These are phyloP conservation scores for Arabis alpina DNA, from an alignment of 345 rosid species.

Conservation along the genomic window DNA sequence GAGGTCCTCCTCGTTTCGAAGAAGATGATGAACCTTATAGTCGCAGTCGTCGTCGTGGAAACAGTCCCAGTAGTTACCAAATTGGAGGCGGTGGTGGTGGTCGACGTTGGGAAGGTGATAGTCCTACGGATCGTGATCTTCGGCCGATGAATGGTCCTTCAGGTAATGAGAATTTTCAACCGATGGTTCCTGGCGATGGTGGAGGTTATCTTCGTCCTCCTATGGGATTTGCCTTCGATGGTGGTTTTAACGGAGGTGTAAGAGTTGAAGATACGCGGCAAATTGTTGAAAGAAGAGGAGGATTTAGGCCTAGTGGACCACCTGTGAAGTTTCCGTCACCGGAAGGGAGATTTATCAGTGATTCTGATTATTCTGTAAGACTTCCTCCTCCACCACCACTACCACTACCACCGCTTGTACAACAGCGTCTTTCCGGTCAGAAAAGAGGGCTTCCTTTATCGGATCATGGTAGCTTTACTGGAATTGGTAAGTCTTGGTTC, in stretches of 20 bases:
- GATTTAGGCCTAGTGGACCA: constrained; percentile 40
- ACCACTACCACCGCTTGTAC: constrained; percentile 7
- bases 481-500: constrained; percentile 37
- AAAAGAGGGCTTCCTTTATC: constrained; percentile 59
- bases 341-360: constrained; percentile 37
- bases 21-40: constrained; percentile 44
- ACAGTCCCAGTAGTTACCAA: constrained; percentile 66
- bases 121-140: constrained; percentile 54
- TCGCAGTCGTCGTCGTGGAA: constrained; percentile 55
- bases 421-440: constrained; percentile 57
- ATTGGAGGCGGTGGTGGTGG: constrained; percentile 46
- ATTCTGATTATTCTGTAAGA: constrained; percentile 36
- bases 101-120: constrained; percentile 57
- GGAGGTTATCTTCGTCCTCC: constrained; percentile 39
- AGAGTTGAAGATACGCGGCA: constrained; percentile 10
- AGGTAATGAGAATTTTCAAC: too few relatives aligned
- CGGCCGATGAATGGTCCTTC: too few relatives aligned
- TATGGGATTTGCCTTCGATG: constrained; percentile 20
- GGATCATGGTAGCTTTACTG: constrained; percentile 60
- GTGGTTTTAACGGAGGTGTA: constrained; percentile 40
- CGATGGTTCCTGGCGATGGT: constrained; percentile 30
- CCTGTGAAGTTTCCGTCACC: constrained; percentile 47
- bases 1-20: constrained; percentile 55
- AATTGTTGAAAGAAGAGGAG: constrained; percentile 37
- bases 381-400: constrained; percentile 29